Base-by-base conservation (phyloP, 371 early-diverging fungal species). In the Paraphysoderma sedebokerense region DNA sequence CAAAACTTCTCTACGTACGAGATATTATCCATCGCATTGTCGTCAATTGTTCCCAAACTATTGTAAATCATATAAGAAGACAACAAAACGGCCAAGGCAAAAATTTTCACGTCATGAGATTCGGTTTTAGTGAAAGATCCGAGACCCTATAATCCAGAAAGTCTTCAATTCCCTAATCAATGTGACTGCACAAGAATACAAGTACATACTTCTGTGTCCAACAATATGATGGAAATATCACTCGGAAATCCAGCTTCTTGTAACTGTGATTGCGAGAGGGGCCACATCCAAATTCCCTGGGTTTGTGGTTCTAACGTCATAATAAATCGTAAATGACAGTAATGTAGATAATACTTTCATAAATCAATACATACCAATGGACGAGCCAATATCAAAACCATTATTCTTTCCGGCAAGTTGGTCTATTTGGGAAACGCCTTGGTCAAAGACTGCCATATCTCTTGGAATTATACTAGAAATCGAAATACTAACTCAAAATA, bases 271-370 rank as follows among this genome's bases (percentile, higher is more conserved):
- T 11, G 26, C 19, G 28, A 28, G 11, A 42, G 42, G 13, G 28
- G 30, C 42, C 42, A 42, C 42, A 42, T 42, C 42, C 42, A 42
- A 7, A 42, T 42, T 6, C 42, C 42, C 13, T 42, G 42, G 19
- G 42, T 42, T 28, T 42, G 6, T 22, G 42, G 42, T 13, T 42
- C 42, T 42, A 15, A 4, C 15, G 0, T n/a, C 39, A 15, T 11
- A n/a, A 40, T 26, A 4, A 22, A 0, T n/a, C 39, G 19, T 11
- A n/a, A 40, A 40, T n/a, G 2, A 6, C 1, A 17, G 0, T 38
- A 38, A 24, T 39, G 39, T 39, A 12, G 12, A 12, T 6, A 15
- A 5, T 39, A 9, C 26, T 8, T 28, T 26, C n/a, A 17, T 12
- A 17, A n/a, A n/a, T 5, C 37, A 36, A 27, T 8, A 5, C 42